These are phyloP conservation scores for Galerina sulciceps DNA, from an alignment of 768 basidiomycete species.

Conservation along the genomic window DNA sequence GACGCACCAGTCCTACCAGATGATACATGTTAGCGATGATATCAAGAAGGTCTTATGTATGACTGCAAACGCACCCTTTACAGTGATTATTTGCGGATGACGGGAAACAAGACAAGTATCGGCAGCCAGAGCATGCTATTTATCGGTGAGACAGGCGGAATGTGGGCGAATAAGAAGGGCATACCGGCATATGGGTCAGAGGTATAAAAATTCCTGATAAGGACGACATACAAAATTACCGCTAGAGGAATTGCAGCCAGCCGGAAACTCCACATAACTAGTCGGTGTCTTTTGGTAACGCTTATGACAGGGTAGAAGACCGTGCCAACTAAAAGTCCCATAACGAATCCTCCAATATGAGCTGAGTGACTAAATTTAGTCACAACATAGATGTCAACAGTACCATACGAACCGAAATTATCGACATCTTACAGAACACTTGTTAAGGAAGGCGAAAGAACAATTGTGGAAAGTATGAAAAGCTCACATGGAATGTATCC, in stretches of 20 bases:
- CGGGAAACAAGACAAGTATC: conserved; percentile 90
- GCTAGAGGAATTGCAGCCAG: conserved; percentile 75
- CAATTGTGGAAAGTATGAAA: background rate
- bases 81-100: conserved; percentile 73
- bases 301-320: conserved; percentile 92
- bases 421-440: conserved; percentile 64
- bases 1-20: conserved; percentile 37
- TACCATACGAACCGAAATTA: conserved; percentile 70
- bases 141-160: background rate
- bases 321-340: conserved; percentile 82
- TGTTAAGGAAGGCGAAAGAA: background rate
- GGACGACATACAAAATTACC: conserved; percentile 79
- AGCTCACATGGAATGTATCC: conserved; percentile 81
- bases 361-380: conserved; percentile 42
- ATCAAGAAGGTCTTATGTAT: background rate
- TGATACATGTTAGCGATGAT: conserved; percentile 2
- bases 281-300: conserved; percentile 70
- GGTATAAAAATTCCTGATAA: conserved; percentile 89
- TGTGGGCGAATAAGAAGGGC: conserved; percentile 24
- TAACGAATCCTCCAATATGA: conserved; percentile 86
- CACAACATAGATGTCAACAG: background rate
- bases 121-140: conserved; percentile 83
- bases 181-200: conserved; percentile 83
- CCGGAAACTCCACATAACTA: conserved; percentile 75
- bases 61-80: conserved; percentile 44